Evolutionary conservation across 331 rosid species (phyloP), one percentile per base, ranked within the genome.

Genomic region (Rhamnella rubrinervis): DNA sequence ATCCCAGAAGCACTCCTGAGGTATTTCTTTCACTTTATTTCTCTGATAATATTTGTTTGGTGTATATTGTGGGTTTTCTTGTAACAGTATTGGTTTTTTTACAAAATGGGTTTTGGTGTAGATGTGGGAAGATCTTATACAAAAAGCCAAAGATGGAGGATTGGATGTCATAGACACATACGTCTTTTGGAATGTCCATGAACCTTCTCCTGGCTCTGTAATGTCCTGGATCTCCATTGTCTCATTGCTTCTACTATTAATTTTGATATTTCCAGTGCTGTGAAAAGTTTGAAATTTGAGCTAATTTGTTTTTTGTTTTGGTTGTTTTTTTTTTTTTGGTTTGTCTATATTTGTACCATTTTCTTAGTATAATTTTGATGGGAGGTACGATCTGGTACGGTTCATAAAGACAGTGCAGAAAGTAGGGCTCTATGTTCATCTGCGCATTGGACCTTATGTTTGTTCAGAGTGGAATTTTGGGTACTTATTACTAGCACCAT

Each of bases 381-480:
- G 97, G 72, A 87, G 96, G 74, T 84, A 89, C 75, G 97, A 91
- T 81, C 86, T 95, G 16, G 96, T 91, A 53, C 78, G 86, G 78
- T 95, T 95, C 84, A 80, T 95, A 74, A 85, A 85, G 95, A 85
- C 96, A 7, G 91, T 87, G 68, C 96, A 91, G 86, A 91, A 81
- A 63, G 91, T 70, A 59, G 98, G 98, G 59, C 97, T 95, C 63
- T 84, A 85, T 79, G 96, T 63, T 67, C 92, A 95, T 86, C 98
- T 95, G 68, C 92, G 98, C 72, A 95, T 95, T 80, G 98, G 98
- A 53, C 98, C 98, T 55, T 93, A 93, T 80, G 85, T 93, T 21
- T 93, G 97, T 51, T 97, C 97, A 40, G 98, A 93, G 82, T 93
- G 98, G 98, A 93, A 93, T 65, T 90, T 88, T 65, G 98, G 98